Base-by-base conservation (phyloP, 2,329 filamentous ascomycete species). In the Westerdykella sp. region DNA sequence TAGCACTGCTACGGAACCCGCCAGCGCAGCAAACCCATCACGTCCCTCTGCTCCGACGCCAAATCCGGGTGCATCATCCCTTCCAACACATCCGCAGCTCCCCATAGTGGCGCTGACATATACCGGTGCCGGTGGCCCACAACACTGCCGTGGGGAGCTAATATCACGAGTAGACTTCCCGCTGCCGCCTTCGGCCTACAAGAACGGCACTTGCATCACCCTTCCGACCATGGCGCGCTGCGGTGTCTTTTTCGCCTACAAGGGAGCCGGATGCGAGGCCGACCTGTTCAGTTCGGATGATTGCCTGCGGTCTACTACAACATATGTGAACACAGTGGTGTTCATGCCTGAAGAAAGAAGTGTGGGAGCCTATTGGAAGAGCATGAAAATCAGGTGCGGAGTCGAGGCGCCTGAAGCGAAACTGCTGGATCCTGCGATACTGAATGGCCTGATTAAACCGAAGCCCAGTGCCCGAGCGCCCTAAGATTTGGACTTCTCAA, bases 321-420 rank as follows among this genome's bases (percentile, higher is more conserved):
- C 56, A 2, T 63, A 55, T 40, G 54, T 65, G 10, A 66, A 64
- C 13, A 65, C 61, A 0, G 60, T 62, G 0, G 61, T 65, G 0
- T 65, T 65, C 43, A 62, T 65, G 58, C 61, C 61, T 2, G 63
- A 67, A 32, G 60, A 64, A 40, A 53, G 60, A 28, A 40, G 57
- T 6, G 56, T 62, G 2, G 63, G 61, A 5, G 62, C 56, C 10
- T 42, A 58, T 6, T 66, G 63, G 63, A 60, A 44, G 34, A 66
- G 62, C 43, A 65, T 66, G 62, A 62, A 42, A 28, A 55, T 65
- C 4, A 56, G 47, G 22, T 66, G 63, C 46, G 60, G 61, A 15
- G 51, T 65, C 6, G 56, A 61, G 7, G 56, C 55, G 13, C 53
- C 57, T 3, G 57, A 60, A 35, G 55, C 56, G 13, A 55, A 49